Evolutionary conservation across 148 eudicot genomes (phyloP), one percentile per base, ranked within the genome.

Genomic region (Camellia granthamiana): DNA sequence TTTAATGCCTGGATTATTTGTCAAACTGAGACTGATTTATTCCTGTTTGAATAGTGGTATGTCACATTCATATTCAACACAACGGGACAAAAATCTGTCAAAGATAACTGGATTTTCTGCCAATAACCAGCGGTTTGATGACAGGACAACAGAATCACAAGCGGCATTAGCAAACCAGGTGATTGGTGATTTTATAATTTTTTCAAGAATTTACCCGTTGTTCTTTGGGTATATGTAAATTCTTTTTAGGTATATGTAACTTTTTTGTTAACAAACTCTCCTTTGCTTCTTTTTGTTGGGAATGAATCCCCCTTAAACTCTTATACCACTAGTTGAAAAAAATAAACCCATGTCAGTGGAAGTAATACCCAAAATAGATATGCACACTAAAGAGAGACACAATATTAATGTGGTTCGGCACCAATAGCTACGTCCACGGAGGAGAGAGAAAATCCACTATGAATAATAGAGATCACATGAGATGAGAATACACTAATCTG

Each of bases 41-140:
- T 30, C 38, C 38, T n/a, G 42, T 72, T 46, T 54, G 21, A 52
- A 84, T 88, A 90, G 97, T 83, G 90, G 92, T 62, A 78, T 93
- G 90, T 92, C 97, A 18, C 92, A 80, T 63, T 92, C 97, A 18
- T 95, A 89, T 79, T 80, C 94, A 74, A 90, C 82, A 46, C 87
- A 82, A 60, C 74, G 97, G 88, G 97, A 92, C 77, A 89, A 83
- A 62, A 84, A 83, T 77, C 69, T 83, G 56, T 71, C 89, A 62
- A 88, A 86, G 87, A 47, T 87, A 69, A 83, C 82, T 43, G 88
- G 82, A n/a, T 83, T 83, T 86, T 83, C 87, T 83, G 75, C 81
- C 69, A 81, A 81, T 78, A 84, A 81, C 84, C 81, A 85, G 74
- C 83, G 88, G 74, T 90, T 83, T 80, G 89, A 86, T 76, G 91